Conservation (phyloP, 768 basidiomycete genomes). For the Kockovaella imperatae region DNA sequence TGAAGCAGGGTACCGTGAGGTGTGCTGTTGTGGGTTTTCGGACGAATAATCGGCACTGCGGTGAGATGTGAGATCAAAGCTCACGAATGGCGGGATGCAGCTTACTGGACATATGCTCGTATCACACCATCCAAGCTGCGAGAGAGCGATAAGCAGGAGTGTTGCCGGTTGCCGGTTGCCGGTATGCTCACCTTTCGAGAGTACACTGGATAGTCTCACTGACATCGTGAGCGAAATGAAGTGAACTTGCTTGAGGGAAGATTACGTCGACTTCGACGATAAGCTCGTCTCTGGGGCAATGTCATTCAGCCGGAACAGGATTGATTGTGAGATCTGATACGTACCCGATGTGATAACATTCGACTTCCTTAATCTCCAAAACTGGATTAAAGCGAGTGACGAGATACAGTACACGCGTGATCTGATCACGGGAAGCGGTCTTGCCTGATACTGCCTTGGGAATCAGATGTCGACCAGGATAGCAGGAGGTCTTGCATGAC, state of each 20-base stretch:
- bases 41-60: constrained; percentile 16
- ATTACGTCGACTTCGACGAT: constrained; percentile 41
- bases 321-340: not conserved
- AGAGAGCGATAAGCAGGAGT: not conserved
- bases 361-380: constrained; percentile 41
- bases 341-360: constrained; percentile 46
- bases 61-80: not conserved
- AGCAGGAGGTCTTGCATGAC: constrained; percentile 4
- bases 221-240: constrained; percentile 45
- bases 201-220: constrained; percentile 43
- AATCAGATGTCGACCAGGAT: not conserved
- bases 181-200: constrained; percentile 17
- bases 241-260: constrained; percentile 23
- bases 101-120: constrained; percentile 44
- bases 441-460: constrained; percentile 33
- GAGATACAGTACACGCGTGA: constrained; percentile 44
- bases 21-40: constrained; percentile 6
- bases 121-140: constrained; percentile 39
- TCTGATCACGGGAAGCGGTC: constrained; percentile 30
- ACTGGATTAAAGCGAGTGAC: constrained; percentile 46
- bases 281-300: constrained; percentile 21
- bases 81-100: not conserved
- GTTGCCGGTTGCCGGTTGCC: not conserved
- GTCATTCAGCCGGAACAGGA: constrained; percentile 6
- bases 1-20: not conserved